Evolutionary conservation across 2,329 filamentous ascomycete genomes (phyloP), one percentile per base, ranked within the genome.

Genomic region (Paracoccidioides brasiliensis): DNA sequence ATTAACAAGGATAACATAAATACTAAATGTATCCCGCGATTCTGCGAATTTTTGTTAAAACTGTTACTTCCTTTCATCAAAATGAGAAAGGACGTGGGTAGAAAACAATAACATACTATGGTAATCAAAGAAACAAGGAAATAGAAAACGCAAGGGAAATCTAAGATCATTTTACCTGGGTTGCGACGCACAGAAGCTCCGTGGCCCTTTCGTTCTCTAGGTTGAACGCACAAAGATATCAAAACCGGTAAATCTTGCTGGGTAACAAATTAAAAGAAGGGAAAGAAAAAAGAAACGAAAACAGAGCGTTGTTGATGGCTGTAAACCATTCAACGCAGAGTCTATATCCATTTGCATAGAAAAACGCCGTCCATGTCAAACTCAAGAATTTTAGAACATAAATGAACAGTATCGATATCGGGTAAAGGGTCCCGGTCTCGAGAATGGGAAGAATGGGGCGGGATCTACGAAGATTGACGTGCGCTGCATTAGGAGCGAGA

Each of bases 331-430:
- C 15, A 52, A 52, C 49, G 49, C 49, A 15, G 41, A 32, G 42
- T 53, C 51, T 53, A 53, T 53, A 22, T 22, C 22, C 41, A 53
- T 22, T 52, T 22, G 30, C 35, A 42, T 41, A 30, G 30, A 40
- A 40, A 53, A 53, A 53, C 51, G 51, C 51, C 51, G 14, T 45
- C 40, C 40, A 43, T 44, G 41, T 53, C n/a, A 28, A 46, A 40
- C 14, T 14, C 9, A 32, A 33, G 4, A 46, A 46, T 32, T 12
- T 5, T 6, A 52, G 35, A 9, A 37, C 35, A 51, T 30, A 44
- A 37, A 22, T n/a, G 30, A 54, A 40, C 30, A 22, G 9, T 54
- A 40, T 48, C 42, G 53, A 33, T 49, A 49, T 54, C 44, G 43
- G 35, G 10, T 15, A 35, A 28, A 42, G 12, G 33, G 12, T 4